Base-by-base conservation (phyloP, 2,329 filamentous ascomycete genomes). In the Diaporthe longicolla region DNA sequence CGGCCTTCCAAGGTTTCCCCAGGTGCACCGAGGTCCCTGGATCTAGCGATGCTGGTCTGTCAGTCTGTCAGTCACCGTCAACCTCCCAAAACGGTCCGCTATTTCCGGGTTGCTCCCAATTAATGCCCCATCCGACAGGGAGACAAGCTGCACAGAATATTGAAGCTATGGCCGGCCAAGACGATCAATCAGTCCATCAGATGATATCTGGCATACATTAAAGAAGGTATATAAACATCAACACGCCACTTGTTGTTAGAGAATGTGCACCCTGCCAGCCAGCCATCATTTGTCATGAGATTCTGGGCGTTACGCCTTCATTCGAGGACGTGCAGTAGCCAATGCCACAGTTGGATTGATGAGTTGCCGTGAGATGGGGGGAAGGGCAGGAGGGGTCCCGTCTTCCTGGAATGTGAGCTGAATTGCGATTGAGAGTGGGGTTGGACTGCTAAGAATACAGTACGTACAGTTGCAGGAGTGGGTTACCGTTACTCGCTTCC, bases 281-380 rank as follows among this genome's bases (percentile, higher is more conserved):
- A 66, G 45, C 61, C 61, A 54, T 68, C 61, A 66, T 68, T 52
- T 26, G 48, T 68, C 63, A 54, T 40, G 63, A 54, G 63, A 54
- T 37, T 17, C 63, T 68, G 21, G 48, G 63, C 63, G 63, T 68
- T 40, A 68, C 63, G 63, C 48, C 63, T 17, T 37, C 48, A 19
- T 54, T 15, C 59, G 11, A 54, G 21, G 7, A 26, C n/a, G 10
- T 26, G 45, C 45, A 40, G n/a, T 54, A 35, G 63, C 63, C 63
- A 68, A 68, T 68, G 48, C n/a, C 48, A 54, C 32, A 15, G 63
- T 68, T 21, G 45, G 45, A 66, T 50, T 66, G 29, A 29, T 66
- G 26, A 29, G 24, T 3, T 17, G n/a, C 59, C 26, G 59, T 17
- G n/a, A 48, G 43, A 65, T 50, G 59, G 59, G 26, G 13, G 29